Evolutionary conservation across 352 stramenopile genomes (phyloP).

Genomic region (Globisporangium polare): DNA sequence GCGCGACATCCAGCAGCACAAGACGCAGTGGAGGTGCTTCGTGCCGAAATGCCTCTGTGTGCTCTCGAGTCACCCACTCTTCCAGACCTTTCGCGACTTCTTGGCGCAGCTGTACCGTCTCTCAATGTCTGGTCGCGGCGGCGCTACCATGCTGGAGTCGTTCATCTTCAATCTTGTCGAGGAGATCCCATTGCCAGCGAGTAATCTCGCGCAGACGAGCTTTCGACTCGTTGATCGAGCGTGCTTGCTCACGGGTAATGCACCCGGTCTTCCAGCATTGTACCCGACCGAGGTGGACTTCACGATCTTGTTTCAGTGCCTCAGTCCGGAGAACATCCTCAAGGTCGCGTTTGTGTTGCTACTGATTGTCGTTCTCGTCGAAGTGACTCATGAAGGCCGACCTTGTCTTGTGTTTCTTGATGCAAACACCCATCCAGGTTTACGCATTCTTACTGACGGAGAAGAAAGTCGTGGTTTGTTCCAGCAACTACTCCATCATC

Average conservation of each 20-base stretch:
- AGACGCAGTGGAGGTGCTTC: slow-evolving; percentile 51
- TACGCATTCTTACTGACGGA: slow-evolving; percentile 62
- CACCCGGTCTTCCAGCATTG: slow-evolving; percentile 24
- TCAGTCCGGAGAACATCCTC: slow-evolving; percentile 61
- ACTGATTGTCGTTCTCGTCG: neutral
- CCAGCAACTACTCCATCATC: slow-evolving; percentile 51
- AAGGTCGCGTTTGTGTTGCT: slow-evolving; percentile 28
- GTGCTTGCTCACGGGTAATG: slow-evolving; percentile 31
- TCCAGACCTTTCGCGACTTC: slow-evolving; percentile 47
- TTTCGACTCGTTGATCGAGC: slow-evolving; percentile 36
- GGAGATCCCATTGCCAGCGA: slow-evolving; percentile 34
- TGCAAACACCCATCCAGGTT: slow-evolving; percentile 15
- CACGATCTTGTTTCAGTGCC: slow-evolving; percentile 61
- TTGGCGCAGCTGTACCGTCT: slow-evolving; percentile 48
- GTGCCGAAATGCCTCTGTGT: slow-evolving; percentile 65
- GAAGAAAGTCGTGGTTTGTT: slow-evolving; percentile 65
- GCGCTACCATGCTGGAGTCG: slow-evolving; percentile 29
- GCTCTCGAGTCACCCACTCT: slow-evolving; percentile 47
- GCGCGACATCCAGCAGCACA: slow-evolving; percentile 61
- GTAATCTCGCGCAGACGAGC: slow-evolving; percentile 24
- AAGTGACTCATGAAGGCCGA: neutral
- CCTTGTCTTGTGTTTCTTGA: neutral
- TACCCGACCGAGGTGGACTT: slow-evolving; percentile 64
- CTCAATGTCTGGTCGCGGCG: slow-evolving; percentile 23
- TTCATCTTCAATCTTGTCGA: slow-evolving; percentile 57